These are phyloP conservation scores for Petrea volubilis DNA, from an alignment of 257 asterid genomes.

Conservation along the genomic window DNA sequence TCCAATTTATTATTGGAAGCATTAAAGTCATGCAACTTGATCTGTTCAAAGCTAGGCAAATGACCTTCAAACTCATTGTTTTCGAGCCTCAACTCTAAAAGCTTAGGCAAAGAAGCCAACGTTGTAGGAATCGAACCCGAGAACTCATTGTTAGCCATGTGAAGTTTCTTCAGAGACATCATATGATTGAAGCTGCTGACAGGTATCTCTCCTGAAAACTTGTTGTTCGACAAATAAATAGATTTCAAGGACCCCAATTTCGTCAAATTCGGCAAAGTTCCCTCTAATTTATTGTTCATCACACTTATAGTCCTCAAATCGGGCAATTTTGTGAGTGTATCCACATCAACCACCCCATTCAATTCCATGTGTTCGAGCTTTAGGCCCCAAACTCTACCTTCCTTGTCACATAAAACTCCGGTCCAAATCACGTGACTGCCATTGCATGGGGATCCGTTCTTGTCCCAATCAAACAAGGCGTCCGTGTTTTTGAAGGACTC, in stretches of 20 bases:
- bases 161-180: slow-evolving; percentile 54
- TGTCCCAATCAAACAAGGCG: slow-evolving; percentile 38
- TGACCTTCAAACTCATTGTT: slow-evolving; percentile 51
- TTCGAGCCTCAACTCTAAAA: slow-evolving; percentile 47
- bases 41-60: slow-evolving; percentile 43
- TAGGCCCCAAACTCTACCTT: slow-evolving; percentile 44
- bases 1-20: slow-evolving; percentile 45
- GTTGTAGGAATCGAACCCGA: slow-evolving; percentile 48
- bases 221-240: slow-evolving; percentile 41
- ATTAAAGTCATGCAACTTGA: slow-evolving; percentile 27
- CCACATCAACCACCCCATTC: slow-evolving; percentile 51
- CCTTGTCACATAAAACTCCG: slow-evolving; percentile 40
- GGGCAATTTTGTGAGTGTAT: slow-evolving; percentile 31
- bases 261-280: slow-evolving; percentile 43
- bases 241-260: slow-evolving; percentile 38
- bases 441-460: slow-evolving; percentile 33
- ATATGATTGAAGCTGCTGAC: slow-evolving; percentile 36
- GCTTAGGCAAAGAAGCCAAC: slow-evolving; percentile 38
- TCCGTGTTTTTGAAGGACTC: slow-evolving; percentile 37
- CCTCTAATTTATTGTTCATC: slow-evolving; percentile 50
- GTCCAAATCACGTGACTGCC: slow-evolving; percentile 33
- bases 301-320: slow-evolving; percentile 47
- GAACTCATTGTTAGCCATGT: slow-evolving; percentile 47
- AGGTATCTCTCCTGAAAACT: slow-evolving; percentile 49
- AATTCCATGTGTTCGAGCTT: slow-evolving; percentile 52